Conservation (phyloP, 805 yeast genomes). For the Diddensiella santjacobensis region DNA sequence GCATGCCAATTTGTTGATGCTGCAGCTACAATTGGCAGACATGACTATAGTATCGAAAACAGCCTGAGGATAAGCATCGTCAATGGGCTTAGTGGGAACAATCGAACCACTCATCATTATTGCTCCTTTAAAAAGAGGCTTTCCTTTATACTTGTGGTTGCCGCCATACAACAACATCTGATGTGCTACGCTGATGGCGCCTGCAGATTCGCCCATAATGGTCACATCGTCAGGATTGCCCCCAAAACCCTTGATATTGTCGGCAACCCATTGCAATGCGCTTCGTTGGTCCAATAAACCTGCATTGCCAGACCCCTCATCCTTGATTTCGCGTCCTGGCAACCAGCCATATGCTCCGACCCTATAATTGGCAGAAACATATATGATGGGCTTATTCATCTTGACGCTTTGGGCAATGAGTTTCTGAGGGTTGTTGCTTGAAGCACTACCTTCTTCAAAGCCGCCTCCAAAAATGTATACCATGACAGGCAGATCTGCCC, state of each 20-base stretch:
- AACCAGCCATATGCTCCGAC: constrained; percentile 36
- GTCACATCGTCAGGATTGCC: constrained; percentile 36
- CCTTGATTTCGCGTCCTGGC: constrained; percentile 25
- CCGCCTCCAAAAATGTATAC: constrained; percentile 37
- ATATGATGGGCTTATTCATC: constrained; percentile 21
- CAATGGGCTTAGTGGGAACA: constrained; percentile 4
- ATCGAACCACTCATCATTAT: constrained; percentile 21
- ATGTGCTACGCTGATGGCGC: constrained; percentile 24
- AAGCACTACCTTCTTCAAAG: constrained; percentile 28
- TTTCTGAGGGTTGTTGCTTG: constrained; percentile 21
- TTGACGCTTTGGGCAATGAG: constrained; percentile 14
- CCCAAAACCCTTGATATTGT: constrained; percentile 36
- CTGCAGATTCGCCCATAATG: constrained; percentile 39
- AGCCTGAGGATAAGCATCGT: constrained; percentile 6
- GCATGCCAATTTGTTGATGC: constrained; percentile 9
- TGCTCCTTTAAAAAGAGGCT: constrained; percentile 19
- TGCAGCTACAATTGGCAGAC: constrained; percentile 9
- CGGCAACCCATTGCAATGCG: constrained; percentile 36
- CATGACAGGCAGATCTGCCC: constrained; percentile 25
- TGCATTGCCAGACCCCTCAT: constrained; percentile 30
- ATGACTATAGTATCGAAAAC: constrained; percentile 12
- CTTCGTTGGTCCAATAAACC: constrained; percentile 38
- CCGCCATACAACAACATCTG: constrained; percentile 17
- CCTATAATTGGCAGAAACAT: constrained; percentile 33
- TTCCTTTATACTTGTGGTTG: constrained; percentile 15